Conservation (phyloP, 495 filamentous ascomycete species). For the Daldinia loculata region DNA sequence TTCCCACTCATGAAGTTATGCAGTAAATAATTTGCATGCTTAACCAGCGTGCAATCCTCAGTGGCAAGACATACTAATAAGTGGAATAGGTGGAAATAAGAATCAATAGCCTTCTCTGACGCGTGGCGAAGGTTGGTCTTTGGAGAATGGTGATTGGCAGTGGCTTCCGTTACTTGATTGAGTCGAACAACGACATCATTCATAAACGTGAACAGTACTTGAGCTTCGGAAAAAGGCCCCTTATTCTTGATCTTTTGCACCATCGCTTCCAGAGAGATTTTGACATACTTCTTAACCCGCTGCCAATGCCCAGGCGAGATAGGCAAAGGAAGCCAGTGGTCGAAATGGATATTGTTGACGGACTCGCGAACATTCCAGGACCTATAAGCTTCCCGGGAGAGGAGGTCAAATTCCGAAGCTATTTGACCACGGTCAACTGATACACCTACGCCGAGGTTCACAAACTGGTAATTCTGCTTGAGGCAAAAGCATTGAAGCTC, state of each 20-base stretch:
- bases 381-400: slow-evolving; percentile 53
- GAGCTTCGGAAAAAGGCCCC: slow-evolving; percentile 25
- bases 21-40: slow-evolving; percentile 47
- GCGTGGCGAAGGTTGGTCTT: slow-evolving; percentile 57
- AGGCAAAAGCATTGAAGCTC: slow-evolving; percentile 63
- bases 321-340: slow-evolving; percentile 59
- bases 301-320: slow-evolving; percentile 58
- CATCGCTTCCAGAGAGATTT: slow-evolving; percentile 33
- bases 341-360: slow-evolving; percentile 52
- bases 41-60: slow-evolving; percentile 39
- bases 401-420: slow-evolving; percentile 60
- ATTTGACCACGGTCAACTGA: slow-evolving; percentile 30
- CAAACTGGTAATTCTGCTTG: slow-evolving; percentile 51
- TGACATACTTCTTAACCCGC: slow-evolving; percentile 42
- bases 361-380: slow-evolving; percentile 47
- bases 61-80: slow-evolving; percentile 56
- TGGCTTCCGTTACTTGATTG: slow-evolving; percentile 41
- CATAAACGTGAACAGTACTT: slow-evolving; percentile 61
- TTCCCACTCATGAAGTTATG: slow-evolving; percentile 49
- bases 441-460: slow-evolving; percentile 59
- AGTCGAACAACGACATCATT: slow-evolving; percentile 61
- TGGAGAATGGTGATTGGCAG: neutral
- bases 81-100: slow-evolving; percentile 64
- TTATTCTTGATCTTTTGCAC: slow-evolving; percentile 19
- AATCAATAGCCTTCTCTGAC: slow-evolving; percentile 62